Evolutionary conservation across 2,329 filamentous ascomycete genomes (phyloP), one percentile per base, ranked within the genome.

Genomic region (Colletotrichum sp.): DNA sequence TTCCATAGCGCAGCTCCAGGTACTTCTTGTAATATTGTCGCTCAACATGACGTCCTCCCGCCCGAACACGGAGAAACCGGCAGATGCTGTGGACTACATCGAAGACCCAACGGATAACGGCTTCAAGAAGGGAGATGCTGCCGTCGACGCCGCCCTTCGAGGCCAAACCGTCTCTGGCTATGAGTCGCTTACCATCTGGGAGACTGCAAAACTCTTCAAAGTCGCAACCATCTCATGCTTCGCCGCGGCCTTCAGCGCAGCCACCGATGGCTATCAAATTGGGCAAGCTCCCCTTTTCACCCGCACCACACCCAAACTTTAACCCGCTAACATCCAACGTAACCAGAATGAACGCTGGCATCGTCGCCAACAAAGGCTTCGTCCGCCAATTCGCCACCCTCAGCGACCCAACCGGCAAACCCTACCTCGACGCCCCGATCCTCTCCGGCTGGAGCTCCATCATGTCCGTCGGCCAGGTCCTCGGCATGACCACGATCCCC

Each of bases 291-390:
- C 9, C 48, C n/a, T n/a, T n/a, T n/a, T n/a, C n/a, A n/a, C n/a
- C n/a, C n/a, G n/a, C 30, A 32, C 30, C 30, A 32, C 30, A 12
- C 4, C 10, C 9, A 10, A 32, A 32, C 13, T 4, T 36, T 6
- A 5, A 36, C 4, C n/a, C 10, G 5, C 28, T 55, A 3, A 55
- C 68, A 3, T n/a, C 8, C 12, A 16, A 8, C 16, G 3, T 9
- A 43, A 21, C 7, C 66, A 85, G 80, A 8, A 80, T 85, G 16
- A 85, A 84, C 68, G 81, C 80, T 4, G 82, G 83, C 34, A 82
- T 86, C 36, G 80, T 84, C n/a, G 82, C 84, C 6, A 86, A 86
- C 72, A 80, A 82, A 65, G 85, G 84, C 5, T 86, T 86, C 63
- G 82, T 86, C 55, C 73, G 65, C 24, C 84, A 84, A 24, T 82